Evolutionary conservation across 257 asterid genomes (phyloP).

Genomic region (Solanum etuberosum): DNA sequence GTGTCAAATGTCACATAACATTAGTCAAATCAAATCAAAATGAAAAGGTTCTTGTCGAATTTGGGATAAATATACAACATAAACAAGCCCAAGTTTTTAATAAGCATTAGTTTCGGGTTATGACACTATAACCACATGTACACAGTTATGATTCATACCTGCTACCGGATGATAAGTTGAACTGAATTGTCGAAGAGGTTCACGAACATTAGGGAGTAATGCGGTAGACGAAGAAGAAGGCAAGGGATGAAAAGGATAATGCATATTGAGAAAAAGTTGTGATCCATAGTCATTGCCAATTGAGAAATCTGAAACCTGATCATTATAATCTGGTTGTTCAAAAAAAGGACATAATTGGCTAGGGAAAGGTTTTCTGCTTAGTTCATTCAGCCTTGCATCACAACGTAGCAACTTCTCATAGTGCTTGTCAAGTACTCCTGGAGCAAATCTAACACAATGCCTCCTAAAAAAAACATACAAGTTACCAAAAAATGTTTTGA

Average conservation of each 20-base stretch:
- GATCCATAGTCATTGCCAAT: conserved; percentile 7
- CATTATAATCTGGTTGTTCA: conserved; percentile 1
- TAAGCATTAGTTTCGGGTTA: neutral
- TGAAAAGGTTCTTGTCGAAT: neutral
- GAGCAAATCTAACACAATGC: conserved; percentile 34
- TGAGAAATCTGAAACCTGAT: conserved; percentile 4
- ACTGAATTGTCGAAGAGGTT: neutral
- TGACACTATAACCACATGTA: neutral
- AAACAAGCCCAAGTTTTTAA: neutral
- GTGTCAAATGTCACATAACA: neutral
- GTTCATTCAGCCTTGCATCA: conserved; percentile 14
- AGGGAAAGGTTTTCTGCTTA: conserved; percentile 44
- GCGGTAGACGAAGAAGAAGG: neutral
- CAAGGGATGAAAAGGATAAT: neutral
- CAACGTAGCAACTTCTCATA: conserved; percentile 40
- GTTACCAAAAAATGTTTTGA: neutral
- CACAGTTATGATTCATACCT: conserved; percentile 13
- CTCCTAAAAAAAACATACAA: conserved; percentile 22
- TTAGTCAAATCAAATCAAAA: neutral
- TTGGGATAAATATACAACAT: neutral
- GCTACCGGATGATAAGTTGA: conserved; percentile 13
- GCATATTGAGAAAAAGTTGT: neutral
- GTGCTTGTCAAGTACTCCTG: conserved; percentile 41
- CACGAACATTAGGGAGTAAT: neutral
- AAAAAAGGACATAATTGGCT: conserved; percentile 24